Percentiles rank a stretch among this genome's conserved stretches.
These are phyloP conservation scores for Plasmodium blacklocki DNA, from an alignment of 169 alveolate genomes.

Conservation along the genomic window DNA sequence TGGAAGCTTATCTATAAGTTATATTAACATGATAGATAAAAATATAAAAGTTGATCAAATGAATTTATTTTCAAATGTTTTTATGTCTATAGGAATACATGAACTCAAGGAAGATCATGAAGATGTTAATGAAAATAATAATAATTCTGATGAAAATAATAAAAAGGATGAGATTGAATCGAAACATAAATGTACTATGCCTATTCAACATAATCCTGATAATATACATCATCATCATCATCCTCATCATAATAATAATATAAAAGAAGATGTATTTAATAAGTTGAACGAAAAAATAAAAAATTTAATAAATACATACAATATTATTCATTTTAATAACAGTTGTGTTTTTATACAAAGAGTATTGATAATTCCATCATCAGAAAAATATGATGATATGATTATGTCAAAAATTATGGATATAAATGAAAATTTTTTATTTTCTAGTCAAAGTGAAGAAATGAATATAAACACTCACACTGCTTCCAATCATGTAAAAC, in stretches of 20 bases:
- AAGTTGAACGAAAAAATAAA: conserved; percentile 14
- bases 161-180: not conserved
- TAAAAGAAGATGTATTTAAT: not conserved
- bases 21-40: conserved; percentile 18
- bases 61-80: conserved; percentile 60
- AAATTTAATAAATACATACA: conserved; percentile 19
- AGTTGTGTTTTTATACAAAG: conserved; percentile 75
- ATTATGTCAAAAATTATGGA: conserved; percentile 55
- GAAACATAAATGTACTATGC: not conserved
- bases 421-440: conserved; percentile 58
- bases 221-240: too few relatives aligned
- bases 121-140: not conserved
- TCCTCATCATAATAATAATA: not conserved
- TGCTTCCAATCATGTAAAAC: not conserved
- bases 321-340: conserved; percentile 34
- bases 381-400: conserved; percentile 40
- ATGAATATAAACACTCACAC: not conserved
- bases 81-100: conserved; percentile 73
- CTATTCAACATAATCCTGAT: not conserved
- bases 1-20: conserved; percentile 60
- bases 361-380: conserved; percentile 52
- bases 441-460: conserved; percentile 1
- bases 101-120: conserved; percentile 23
- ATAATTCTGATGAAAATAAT: not conserved
- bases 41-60: conserved; percentile 13